Percentiles rank a stretch among this genome's conserved stretches.
These are phyloP conservation scores for Endocarpon pusillum DNA, from an alignment of 495 filamentous ascomycete species.

Conservation along the genomic window DNA sequence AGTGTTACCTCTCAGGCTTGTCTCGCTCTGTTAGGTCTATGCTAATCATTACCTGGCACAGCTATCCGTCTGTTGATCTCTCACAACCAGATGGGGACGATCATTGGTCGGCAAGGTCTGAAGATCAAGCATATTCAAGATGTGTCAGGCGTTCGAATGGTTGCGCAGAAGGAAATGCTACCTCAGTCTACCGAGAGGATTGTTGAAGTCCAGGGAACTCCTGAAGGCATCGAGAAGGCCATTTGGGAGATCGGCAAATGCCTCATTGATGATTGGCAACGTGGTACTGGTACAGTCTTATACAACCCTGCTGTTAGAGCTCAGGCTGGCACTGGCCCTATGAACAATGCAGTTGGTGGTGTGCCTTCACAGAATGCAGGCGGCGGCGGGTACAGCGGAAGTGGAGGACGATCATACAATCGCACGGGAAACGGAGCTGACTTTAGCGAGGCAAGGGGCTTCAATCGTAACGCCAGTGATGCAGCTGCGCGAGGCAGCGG, in stretches of 20 bases:
- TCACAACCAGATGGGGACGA: slow-evolving; percentile 99
- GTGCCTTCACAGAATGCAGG: slow-evolving; percentile 18
- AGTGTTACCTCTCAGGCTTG: slow-evolving; percentile 4
- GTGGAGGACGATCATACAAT: slow-evolving; percentile 49
- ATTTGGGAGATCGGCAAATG: slow-evolving; percentile 99
- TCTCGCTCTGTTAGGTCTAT: background rate
- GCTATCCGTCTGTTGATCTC: slow-evolving; percentile 95
- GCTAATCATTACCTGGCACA: slow-evolving; percentile 27
- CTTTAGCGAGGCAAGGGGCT: slow-evolving; percentile 67
- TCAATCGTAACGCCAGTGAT: slow-evolving; percentile 67
- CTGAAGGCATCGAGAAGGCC: slow-evolving; percentile 86
- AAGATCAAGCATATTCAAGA: slow-evolving; percentile 99
- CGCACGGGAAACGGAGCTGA: slow-evolving; percentile 93
- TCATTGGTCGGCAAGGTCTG: slow-evolving; percentile 86
- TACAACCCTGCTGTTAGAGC: slow-evolving; percentile 92
- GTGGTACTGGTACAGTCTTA: slow-evolving; percentile 85
- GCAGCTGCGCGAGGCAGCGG: slow-evolving; percentile 41
- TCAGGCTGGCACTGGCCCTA: slow-evolving; percentile 36
- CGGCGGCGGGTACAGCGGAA: slow-evolving; percentile 35
- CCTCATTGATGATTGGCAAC: slow-evolving; percentile 91
- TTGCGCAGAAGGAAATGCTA: slow-evolving; percentile 98
- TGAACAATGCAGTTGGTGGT: slow-evolving; percentile 22
- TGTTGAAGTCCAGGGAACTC: slow-evolving; percentile 86
- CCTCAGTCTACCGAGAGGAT: slow-evolving; percentile 98
- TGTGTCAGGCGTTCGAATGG: slow-evolving; percentile 91